Evolutionary conservation across 306 rosid genomes (phyloP), one percentile per base, ranked within the genome.

Genomic region (Rubus idaeus): DNA sequence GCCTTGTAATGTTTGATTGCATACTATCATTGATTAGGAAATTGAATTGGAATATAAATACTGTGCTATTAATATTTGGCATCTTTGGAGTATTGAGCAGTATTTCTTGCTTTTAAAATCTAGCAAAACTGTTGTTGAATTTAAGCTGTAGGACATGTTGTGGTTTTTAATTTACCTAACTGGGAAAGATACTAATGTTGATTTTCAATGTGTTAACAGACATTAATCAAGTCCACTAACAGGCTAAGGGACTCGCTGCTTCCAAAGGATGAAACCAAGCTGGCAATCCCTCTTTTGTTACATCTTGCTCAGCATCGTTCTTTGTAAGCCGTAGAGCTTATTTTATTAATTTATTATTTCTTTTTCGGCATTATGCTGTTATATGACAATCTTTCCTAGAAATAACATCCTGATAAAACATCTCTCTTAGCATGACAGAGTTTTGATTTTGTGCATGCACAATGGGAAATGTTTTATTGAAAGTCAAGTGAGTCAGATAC

Each of bases 301-400:
- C 99, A 90, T 79, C 83, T 95, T 86, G 93, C 99, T 82, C 99
- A 95, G 75, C 99, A 95, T 78, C 97, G 99, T 72, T 95, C 99
- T 69, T 50, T 91, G 99, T 95, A 91, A 92, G 97, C 81, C 62
- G 35, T 51, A 26, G 45, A 53, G 51, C 39, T 18, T 53, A 13
- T 20, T 51, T 72, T 60, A 77, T 76, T 78, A 3, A 60, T 58
- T 42, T 60, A 21, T 74, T 40, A n/a, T 42, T 44, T 53, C 14
- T n/a, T 21, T 30, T 18, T 47, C 52, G 52, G 45, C 53, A 56
- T 45, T 18, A 20, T 3, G 39, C 9, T 65, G 23, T 9, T 46
- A 55, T 52, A 16, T 35, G 67, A 42, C 49, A 37, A 6, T 73
- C 69, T 65, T 17, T 18, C 35, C 23, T 20, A 50, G 44, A 73